Percentiles rank a stretch among this genome's conserved stretches.
Evolutionary conservation across 2,329 filamentous ascomycete genomes (phyloP).

Genomic region (Diaporthe citrichinensis): DNA sequence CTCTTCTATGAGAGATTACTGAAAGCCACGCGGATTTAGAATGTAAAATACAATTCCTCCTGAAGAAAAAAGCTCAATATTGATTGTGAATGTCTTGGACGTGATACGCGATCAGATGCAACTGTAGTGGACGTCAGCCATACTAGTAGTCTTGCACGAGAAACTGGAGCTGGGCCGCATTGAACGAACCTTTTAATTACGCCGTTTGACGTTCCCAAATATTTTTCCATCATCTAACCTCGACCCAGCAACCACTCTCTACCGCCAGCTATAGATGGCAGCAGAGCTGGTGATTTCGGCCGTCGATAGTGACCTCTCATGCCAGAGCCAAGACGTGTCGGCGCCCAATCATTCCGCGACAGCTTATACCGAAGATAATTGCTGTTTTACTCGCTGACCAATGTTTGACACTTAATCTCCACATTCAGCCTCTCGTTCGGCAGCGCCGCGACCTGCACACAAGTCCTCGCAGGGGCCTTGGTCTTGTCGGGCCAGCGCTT

Average conservation of each 20-base stretch:
- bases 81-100: no score
- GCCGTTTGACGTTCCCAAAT: background rate
- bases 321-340: background rate
- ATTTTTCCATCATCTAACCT: background rate
- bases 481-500: constrained; percentile 51
- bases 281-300: background rate
- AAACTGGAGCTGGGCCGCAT: background rate
- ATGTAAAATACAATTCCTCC: background rate
- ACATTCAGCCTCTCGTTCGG: constrained; percentile 51
- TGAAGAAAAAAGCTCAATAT: no score
- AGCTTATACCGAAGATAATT: background rate
- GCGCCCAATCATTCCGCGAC: background rate
- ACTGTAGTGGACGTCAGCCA: background rate
- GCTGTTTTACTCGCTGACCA: constrained; percentile 31
- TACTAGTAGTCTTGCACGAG: background rate
- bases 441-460: constrained; percentile 51
- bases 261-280: background rate
- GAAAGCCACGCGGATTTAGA: no score
- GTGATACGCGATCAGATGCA: background rate
- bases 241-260: background rate
- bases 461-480: constrained; percentile 51
- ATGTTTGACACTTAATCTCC: constrained; percentile 51
- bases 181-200: background rate
- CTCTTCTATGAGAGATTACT: background rate
- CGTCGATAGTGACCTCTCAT: background rate